These are phyloP conservation scores for Trametes polyzona DNA, from an alignment of 1,284 basidiomycete species.

Conservation along the genomic window DNA sequence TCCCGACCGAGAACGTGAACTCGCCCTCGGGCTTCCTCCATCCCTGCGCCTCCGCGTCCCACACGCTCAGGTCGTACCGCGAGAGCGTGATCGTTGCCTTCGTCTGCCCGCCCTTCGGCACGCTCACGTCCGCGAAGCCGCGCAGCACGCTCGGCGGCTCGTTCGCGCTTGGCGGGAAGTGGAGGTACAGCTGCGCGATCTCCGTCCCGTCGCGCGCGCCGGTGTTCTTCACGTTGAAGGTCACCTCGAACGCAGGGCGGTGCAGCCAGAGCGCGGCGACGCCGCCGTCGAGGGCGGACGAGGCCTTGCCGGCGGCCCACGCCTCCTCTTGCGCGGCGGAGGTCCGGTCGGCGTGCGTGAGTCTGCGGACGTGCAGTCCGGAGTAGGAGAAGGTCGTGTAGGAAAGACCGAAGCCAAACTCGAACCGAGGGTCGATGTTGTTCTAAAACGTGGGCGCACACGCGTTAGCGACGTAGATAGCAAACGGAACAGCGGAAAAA, in stretches of 20 bases:
- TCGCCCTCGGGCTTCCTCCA: constrained; percentile 53
- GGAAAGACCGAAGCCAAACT: constrained; percentile 85
- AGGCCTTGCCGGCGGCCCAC: constrained; percentile 59
- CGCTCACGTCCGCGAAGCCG: constrained; percentile 51
- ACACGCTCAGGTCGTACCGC: constrained; percentile 49
- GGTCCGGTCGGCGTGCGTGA: constrained; percentile 42
- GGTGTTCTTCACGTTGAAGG: constrained; percentile 62
- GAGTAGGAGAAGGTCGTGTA: constrained; percentile 82
- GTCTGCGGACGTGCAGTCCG: constrained; percentile 48
- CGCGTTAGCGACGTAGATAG: not conserved
- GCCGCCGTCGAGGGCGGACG: constrained; percentile 51
- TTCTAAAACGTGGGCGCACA: constrained; percentile 22
- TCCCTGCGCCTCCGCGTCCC: constrained; percentile 52
- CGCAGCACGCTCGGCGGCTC: constrained; percentile 49
- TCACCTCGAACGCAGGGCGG: constrained; percentile 59
- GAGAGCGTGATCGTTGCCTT: constrained; percentile 44
- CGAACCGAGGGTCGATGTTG: constrained; percentile 65
- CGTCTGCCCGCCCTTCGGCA: constrained; percentile 38
- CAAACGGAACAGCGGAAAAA: constrained; percentile 12
- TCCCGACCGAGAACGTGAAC: constrained; percentile 52
- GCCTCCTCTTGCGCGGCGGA: constrained; percentile 43
- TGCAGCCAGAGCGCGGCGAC: constrained; percentile 69
- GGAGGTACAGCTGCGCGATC: constrained; percentile 51
- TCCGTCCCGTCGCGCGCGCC: constrained; percentile 52
- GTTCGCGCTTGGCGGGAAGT: constrained; percentile 42